phyloP scores from a whole-genome alignment of 352 stramenopile genomes.

The Phytophthora sp. region DNA sequence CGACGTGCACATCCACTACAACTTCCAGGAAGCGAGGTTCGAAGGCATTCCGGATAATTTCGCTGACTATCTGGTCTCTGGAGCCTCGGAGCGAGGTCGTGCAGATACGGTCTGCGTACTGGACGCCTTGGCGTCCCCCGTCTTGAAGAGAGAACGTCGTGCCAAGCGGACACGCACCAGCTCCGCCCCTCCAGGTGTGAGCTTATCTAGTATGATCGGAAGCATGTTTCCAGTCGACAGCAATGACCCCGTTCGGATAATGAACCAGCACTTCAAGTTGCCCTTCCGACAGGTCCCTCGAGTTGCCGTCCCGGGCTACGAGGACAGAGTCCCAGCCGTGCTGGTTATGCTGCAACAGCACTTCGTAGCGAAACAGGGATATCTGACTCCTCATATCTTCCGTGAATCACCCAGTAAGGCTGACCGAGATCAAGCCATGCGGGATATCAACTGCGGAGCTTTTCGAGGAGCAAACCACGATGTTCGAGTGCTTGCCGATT shows the following conservation, averaged over 20 bases:
- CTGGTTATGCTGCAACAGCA: conserved; percentile 88
- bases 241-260: conserved; percentile 50
- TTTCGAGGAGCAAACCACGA: conserved; percentile 72
- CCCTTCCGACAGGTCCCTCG: conserved; percentile 78
- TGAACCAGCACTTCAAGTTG: conserved; percentile 90
- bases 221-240: conserved; percentile 22
- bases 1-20: conserved; percentile 89
- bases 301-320: conserved; percentile 65
- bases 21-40: conserved; percentile 85
- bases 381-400: conserved; percentile 84
- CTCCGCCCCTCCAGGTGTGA: conserved; percentile 42
- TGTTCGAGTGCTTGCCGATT: conserved; percentile 84
- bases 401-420: conserved; percentile 86
- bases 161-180: conserved; percentile 49
- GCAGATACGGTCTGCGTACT: conserved; percentile 28
- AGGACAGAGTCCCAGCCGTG: conserved; percentile 82
- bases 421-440: conserved; percentile 85
- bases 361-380: conserved; percentile 73
- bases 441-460: conserved; percentile 82
- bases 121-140: conserved; percentile 9
- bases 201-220: conserved; percentile 42
- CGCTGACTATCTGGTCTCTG: conserved; percentile 60
- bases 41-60: conserved; percentile 87
- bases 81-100: conserved; percentile 28
- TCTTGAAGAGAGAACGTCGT: conserved; percentile 17